Percentiles rank a stretch among this genome's conserved stretches.
Conservation (phyloP, 768 basidiomycete species). For the Tricholoma terreum region DNA sequence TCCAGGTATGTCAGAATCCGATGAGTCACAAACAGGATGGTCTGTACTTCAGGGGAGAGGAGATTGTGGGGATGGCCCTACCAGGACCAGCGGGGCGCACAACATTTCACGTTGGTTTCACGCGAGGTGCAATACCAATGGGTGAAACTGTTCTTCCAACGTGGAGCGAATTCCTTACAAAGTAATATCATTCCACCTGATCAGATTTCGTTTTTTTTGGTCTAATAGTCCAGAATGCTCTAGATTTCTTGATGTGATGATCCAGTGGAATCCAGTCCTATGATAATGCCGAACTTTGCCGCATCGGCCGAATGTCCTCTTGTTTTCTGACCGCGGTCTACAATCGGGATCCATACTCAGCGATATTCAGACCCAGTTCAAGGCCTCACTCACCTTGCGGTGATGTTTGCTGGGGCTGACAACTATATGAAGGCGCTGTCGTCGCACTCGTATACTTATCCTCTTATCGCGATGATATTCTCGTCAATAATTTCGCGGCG, state of each 20-base stretch:
- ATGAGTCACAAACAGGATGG: slow-evolving; percentile 2
- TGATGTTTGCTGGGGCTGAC: slow-evolving; percentile 9
- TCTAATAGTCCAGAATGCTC: too few species aligned
- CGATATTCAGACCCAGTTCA: background rate
- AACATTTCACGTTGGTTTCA: slow-evolving; percentile 14
- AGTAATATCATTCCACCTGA: slow-evolving; percentile 13
- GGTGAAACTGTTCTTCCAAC: background rate
- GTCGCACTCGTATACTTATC: slow-evolving; percentile 7
- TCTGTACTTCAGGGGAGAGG: slow-evolving; percentile 7
- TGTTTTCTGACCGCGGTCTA: too few species aligned
- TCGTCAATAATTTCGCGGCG: slow-evolving; percentile 6
- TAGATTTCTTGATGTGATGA: too few species aligned
- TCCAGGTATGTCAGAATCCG: too few species aligned
- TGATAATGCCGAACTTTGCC: too few species aligned
- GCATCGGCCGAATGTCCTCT: too few species aligned
- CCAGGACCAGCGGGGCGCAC: slow-evolving; percentile 6
- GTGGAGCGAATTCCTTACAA: slow-evolving; percentile 18
- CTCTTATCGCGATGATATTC: slow-evolving; percentile 10
- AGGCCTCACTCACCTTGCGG: slow-evolving; percentile 1
- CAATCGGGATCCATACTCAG: too few species aligned
- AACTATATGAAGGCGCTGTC: slow-evolving; percentile 1
- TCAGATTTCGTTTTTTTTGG: too few species aligned
- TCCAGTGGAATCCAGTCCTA: too few species aligned
- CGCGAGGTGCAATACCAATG: slow-evolving; percentile 15
- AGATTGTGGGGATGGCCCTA: slow-evolving; percentile 16